A percentile compares a stretch with the other conserved stretches of the same genome.
Evolutionary conservation across 2,329 filamentous ascomycete species (phyloP).

Genomic region (Ilyonectria mors-panacis): DNA sequence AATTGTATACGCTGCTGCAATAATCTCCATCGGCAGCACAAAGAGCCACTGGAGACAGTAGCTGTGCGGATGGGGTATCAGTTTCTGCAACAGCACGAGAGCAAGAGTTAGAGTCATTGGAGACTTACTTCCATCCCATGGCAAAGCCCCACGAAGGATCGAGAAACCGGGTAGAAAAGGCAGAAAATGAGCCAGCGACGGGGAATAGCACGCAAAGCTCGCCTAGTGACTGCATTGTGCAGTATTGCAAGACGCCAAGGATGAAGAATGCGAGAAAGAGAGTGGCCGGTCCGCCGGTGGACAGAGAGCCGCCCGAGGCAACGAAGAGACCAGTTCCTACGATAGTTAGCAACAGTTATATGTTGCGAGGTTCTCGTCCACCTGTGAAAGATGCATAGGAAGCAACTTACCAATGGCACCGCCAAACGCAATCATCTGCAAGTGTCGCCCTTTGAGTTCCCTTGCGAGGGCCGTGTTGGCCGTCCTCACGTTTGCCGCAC

Average conservation of each 20-base stretch:
- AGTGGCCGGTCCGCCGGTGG: constrained; percentile 81
- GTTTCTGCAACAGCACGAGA: neutral
- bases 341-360: neutral
- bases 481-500: neutral
- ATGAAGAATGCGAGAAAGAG: constrained; percentile 81
- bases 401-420: neutral
- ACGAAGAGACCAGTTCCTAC: constrained; percentile 89
- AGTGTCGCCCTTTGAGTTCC: neutral
- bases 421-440: constrained; percentile 1
- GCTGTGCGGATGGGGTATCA: constrained; percentile 57
- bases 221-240: constrained; percentile 91
- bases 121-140: constrained; percentile 89
- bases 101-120: neutral
- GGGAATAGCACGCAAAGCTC: constrained; percentile 92
- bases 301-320: constrained; percentile 80
- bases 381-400: too few relatives aligned
- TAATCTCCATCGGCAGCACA: constrained; percentile 86
- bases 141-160: constrained; percentile 83
- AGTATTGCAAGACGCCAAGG: constrained; percentile 90
- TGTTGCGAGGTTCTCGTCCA: too few relatives aligned
- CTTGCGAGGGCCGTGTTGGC: neutral
- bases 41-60: constrained; percentile 91
- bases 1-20: constrained; percentile 87
- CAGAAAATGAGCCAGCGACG: constrained; percentile 90
- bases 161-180: constrained; percentile 79